phyloP scores from a whole-genome alignment of 2,329 filamentous ascomycete genomes.

The Monosporascus ibericus region DNA sequence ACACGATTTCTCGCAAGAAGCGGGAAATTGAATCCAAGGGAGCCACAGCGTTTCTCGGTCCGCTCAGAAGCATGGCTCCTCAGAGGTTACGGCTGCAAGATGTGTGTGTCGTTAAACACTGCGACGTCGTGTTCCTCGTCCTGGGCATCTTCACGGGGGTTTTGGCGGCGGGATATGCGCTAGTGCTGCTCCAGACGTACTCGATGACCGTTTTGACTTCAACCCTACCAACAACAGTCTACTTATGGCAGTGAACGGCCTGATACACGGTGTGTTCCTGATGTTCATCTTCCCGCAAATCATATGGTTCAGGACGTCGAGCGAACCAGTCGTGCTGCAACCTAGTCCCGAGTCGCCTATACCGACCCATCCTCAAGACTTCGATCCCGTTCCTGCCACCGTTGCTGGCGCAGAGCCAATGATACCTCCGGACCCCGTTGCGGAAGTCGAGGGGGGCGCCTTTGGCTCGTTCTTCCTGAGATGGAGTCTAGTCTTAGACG shows the following conservation, averaged over 20 bases:
- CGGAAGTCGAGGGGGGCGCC: conserved; percentile 11
- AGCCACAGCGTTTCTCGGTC: conserved; percentile 7
- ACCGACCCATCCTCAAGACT: conserved; percentile 13
- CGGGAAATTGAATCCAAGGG: conserved; percentile 8
- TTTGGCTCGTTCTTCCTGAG: conserved; percentile 20
- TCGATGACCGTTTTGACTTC: conserved; percentile 15
- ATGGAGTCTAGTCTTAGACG: conserved; percentile 17
- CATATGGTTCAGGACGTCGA: conserved; percentile 11
- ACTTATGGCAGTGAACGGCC: conserved; percentile 13
- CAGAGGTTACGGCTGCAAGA: conserved; percentile 13
- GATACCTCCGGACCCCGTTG: conserved; percentile 9
- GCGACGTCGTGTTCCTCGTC: conserved; percentile 15
- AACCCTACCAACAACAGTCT: conserved; percentile 15
- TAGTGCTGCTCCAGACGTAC: conserved; percentile 19
- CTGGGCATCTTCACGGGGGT: conserved; percentile 16
- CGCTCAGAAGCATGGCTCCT: conserved; percentile 10
- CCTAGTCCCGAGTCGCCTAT: conserved; percentile 7
- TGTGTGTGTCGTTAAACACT: conserved; percentile 11
- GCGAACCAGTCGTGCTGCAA: neutral
- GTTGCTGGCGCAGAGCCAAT: conserved; percentile 11
- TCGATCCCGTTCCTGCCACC: conserved; percentile 8
- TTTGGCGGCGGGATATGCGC: conserved; percentile 17
- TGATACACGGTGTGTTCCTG: conserved; percentile 17
- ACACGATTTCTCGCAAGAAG: conserved; percentile 9
- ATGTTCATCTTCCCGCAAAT: conserved; percentile 22